These are phyloP conservation scores for Prunus davidiana DNA, from an alignment of 306 rosid species.

Conservation along the genomic window DNA sequence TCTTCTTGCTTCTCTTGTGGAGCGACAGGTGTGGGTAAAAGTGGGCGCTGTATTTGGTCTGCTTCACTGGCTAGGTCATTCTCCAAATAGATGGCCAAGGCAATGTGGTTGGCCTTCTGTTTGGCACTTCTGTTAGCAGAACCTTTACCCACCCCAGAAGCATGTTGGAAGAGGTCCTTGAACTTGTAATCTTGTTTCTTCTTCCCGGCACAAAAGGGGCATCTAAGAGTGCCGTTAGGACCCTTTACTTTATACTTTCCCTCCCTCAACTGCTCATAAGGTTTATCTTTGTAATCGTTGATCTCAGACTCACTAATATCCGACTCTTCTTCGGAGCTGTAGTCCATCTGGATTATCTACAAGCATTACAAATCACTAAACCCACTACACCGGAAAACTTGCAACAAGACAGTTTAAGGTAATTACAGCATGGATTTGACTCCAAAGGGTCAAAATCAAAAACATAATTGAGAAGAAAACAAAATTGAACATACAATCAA, in stretches of 20 bases:
- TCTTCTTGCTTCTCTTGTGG: slow-evolving; percentile 45
- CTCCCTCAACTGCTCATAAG: slow-evolving; percentile 54
- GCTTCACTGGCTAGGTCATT: slow-evolving; percentile 56
- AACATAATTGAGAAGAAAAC: not conserved
- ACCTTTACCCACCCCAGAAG: slow-evolving; percentile 93
- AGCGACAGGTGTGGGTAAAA: slow-evolving; percentile 29
- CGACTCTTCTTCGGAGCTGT: slow-evolving; percentile 84
- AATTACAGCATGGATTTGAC: not conserved
- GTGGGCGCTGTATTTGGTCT: slow-evolving; percentile 43
- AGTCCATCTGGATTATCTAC: slow-evolving; percentile 34
- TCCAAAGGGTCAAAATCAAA: not conserved
- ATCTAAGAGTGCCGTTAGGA: slow-evolving; percentile 71
- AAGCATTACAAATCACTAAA: not conserved
- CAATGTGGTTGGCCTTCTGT: slow-evolving; percentile 92
- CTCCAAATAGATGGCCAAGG: slow-evolving; percentile 74
- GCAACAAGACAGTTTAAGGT: not conserved
- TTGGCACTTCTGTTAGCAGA: slow-evolving; percentile 76
- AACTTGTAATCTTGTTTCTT: slow-evolving; percentile 89
- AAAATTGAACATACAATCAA: not conserved
- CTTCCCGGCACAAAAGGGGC: slow-evolving; percentile 95
- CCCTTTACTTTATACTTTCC: slow-evolving; percentile 65
- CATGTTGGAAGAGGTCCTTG: slow-evolving; percentile 83
- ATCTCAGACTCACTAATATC: slow-evolving; percentile 94
- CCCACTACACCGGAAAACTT: not conserved
- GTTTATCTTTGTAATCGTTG: slow-evolving; percentile 67